Evolutionary conservation across 2,329 filamentous ascomycete genomes (phyloP).

Genomic region (Harringtonia lauricola): DNA sequence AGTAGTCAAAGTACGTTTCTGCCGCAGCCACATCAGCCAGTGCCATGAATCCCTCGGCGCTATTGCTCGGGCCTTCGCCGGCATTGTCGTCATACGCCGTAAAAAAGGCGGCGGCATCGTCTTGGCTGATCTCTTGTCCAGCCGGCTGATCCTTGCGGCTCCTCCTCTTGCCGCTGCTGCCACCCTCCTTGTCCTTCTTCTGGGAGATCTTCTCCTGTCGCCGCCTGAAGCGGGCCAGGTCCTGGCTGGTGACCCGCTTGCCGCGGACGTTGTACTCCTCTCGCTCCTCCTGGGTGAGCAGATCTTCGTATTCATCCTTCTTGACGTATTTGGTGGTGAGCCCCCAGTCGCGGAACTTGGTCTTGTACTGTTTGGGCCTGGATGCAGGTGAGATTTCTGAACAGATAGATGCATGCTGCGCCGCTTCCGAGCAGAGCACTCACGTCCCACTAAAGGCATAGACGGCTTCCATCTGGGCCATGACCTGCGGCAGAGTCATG

Average conservation of each 20-base stretch:
- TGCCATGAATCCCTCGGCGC: background rate
- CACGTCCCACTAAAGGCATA: conserved; percentile 21
- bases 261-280: conserved; percentile 18
- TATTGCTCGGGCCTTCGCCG: background rate
- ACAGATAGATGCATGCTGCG: too few relatives aligned
- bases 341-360: conserved; percentile 19
- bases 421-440: too few relatives aligned
- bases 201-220: conserved; percentile 4
- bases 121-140: too few relatives aligned
- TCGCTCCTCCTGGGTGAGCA: conserved; percentile 18
- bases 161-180: too few relatives aligned
- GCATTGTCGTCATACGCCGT: background rate
- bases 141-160: background rate
- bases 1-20: background rate
- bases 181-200: background rate
- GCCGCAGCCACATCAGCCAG: background rate
- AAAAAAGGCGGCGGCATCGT: background rate
- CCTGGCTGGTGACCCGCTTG: conserved; percentile 6
- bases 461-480: conserved; percentile 21
- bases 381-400: too few relatives aligned
- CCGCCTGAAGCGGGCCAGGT: conserved; percentile 7
- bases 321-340: conserved; percentile 23
- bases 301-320: conserved; percentile 19
- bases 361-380: background rate
- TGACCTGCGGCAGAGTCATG: conserved; percentile 25